These are phyloP conservation scores for Xylariaceae sp. DNA, from an alignment of 2,329 filamentous ascomycete species.

Conservation along the genomic window DNA sequence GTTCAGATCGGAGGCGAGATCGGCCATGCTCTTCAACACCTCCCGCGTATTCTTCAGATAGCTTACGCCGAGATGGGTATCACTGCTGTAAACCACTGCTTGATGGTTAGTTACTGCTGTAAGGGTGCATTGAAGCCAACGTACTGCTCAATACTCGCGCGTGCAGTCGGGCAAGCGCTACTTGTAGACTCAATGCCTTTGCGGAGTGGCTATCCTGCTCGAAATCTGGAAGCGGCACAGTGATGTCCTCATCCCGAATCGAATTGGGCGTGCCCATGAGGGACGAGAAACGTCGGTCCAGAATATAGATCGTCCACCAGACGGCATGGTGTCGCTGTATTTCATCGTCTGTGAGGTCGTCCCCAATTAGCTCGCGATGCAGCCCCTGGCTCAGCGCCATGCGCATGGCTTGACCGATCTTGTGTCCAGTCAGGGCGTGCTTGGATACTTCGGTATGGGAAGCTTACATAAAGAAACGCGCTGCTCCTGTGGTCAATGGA, in stretches of 20 bases:
- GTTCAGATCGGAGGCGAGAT: constrained; percentile 1
- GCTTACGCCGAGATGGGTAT: constrained; percentile 1
- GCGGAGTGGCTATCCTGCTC: not conserved
- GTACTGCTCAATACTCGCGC: constrained; percentile 5
- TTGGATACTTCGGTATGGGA: not conserved
- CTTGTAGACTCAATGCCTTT: constrained; percentile 6
- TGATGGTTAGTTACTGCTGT: not conserved
- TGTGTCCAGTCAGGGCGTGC: not conserved
- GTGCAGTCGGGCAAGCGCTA: constrained; percentile 1
- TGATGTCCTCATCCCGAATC: constrained; percentile 8
- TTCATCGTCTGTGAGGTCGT: constrained; percentile 2
- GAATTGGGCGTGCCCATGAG: constrained; percentile 6
- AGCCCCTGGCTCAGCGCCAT: constrained; percentile 5
- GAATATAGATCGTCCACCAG: constrained; percentile 8
- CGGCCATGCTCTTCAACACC: constrained; percentile 4
- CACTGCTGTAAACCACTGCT: constrained; percentile 4
- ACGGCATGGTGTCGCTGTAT: not conserved
- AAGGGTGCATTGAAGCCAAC: not conserved
- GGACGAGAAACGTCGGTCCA: constrained; percentile 6
- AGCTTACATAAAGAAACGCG: constrained; percentile 2
- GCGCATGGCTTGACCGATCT: constrained; percentile 11
- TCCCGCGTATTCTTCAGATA: constrained; percentile 3
- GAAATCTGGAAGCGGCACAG: constrained; percentile 4
- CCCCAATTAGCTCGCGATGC: constrained; percentile 5
- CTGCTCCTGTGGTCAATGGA: constrained; percentile 4